Percentiles rank a stretch among this genome's conserved stretches.
These are phyloP conservation scores for Candida vaughaniae DNA, from an alignment of 805 yeast genomes.

Conservation along the genomic window DNA sequence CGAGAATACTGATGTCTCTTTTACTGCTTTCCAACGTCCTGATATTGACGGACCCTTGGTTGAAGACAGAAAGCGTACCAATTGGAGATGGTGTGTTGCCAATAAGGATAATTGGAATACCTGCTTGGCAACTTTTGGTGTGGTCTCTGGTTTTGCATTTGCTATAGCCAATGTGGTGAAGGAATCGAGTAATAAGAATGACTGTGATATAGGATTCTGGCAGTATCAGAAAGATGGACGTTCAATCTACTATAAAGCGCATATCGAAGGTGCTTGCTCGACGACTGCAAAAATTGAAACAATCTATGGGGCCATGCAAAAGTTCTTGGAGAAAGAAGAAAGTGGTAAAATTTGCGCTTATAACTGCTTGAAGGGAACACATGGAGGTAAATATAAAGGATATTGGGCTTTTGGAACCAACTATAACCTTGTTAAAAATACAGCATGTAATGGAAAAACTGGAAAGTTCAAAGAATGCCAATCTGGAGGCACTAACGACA, in stretches of 20 bases:
- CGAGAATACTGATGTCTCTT: no score
- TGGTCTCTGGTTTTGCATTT: not conserved
- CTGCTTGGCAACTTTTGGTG: not conserved
- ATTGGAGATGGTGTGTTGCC: not conserved
- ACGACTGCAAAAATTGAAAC: not conserved
- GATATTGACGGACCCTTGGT: not conserved
- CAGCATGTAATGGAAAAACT: no score
- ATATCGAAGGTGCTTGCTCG: not conserved
- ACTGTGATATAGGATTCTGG: not conserved
- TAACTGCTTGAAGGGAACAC: slow-evolving; percentile 3
- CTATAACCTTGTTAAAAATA: not conserved
- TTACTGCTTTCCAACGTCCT: not conserved
- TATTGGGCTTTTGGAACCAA: slow-evolving; percentile 1
- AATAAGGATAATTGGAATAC: not conserved
- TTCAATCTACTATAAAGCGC: not conserved
- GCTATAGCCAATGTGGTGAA: not conserved
- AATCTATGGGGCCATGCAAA: slow-evolving; percentile 1
- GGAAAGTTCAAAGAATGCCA: no score
- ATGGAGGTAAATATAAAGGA: slow-evolving; percentile 1
- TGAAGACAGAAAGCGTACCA: slow-evolving; percentile 1
- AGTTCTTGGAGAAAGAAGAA: not conserved
- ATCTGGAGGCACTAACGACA: no score
- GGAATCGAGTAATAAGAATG: not conserved
- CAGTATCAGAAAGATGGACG: slow-evolving; percentile 1
- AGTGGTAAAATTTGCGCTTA: not conserved